A percentile compares a stretch with the other conserved stretches of the same genome.
phyloP scores from a whole-genome alignment of 805 yeast species.

The Myxozyma vanderwaltii region DNA sequence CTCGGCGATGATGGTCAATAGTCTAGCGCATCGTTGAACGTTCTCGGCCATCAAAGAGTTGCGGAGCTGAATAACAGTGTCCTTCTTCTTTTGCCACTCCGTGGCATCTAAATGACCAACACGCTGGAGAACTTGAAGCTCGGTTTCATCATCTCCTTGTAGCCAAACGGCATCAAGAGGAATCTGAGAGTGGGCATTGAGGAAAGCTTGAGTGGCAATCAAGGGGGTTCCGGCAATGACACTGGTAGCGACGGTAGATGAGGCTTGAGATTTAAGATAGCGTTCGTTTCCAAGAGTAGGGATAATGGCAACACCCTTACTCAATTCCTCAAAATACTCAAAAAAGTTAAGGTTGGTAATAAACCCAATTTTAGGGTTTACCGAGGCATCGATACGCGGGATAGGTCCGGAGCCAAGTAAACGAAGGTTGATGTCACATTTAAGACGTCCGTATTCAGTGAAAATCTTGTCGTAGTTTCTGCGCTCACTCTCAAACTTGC shows the following conservation, averaged over 20 bases:
- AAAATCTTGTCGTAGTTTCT: slow-evolving; percentile 31
- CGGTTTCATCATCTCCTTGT: slow-evolving; percentile 27
- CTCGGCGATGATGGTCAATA: slow-evolving; percentile 10
- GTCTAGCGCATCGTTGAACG: slow-evolving; percentile 7
- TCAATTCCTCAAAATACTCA: slow-evolving; percentile 27
- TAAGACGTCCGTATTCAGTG: slow-evolving; percentile 14
- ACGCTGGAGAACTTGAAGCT: slow-evolving; percentile 37
- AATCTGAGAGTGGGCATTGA: slow-evolving; percentile 29
- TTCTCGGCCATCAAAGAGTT: slow-evolving; percentile 28
- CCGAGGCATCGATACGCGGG: slow-evolving; percentile 12
- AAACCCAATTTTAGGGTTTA: slow-evolving; percentile 15
- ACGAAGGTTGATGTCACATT: slow-evolving; percentile 21
- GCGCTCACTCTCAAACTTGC: slow-evolving; percentile 32
- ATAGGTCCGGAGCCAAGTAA: slow-evolving; percentile 30
- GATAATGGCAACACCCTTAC: slow-evolving; percentile 22
- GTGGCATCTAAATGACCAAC: slow-evolving; percentile 28
- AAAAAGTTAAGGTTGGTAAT: slow-evolving; percentile 20
- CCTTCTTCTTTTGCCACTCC: slow-evolving; percentile 35
- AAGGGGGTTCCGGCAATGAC: slow-evolving; percentile 30
- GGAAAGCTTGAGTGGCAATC: slow-evolving; percentile 19
- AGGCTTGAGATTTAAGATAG: slow-evolving; percentile 26
- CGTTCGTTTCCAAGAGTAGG: slow-evolving; percentile 26
- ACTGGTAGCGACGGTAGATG: slow-evolving; percentile 30
- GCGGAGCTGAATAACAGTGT: slow-evolving; percentile 19
- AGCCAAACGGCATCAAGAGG: slow-evolving; percentile 29